Base-by-base conservation (phyloP, 129 eudicot genomes). In the Lonicera japonica region DNA sequence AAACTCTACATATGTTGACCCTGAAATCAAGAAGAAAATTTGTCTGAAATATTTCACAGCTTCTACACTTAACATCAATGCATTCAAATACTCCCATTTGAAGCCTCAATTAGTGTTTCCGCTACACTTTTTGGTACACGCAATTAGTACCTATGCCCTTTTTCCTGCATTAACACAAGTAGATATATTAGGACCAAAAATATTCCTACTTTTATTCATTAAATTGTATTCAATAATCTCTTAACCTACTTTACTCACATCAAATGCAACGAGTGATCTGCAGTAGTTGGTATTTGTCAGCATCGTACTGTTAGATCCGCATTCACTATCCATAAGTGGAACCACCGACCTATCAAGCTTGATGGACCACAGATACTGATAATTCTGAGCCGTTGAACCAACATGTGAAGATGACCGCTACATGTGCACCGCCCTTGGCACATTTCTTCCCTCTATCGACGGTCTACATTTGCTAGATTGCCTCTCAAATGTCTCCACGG, bases 371-470 rank as follows among this genome's bases (percentile, higher is more conserved):
- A 95, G 97, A 53, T 87, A 82, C 16, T 84, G 90, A 66, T 74
- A 67, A 56, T 83, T 83, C 75, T 81, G 97, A 57, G 74, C 82
- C 21, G 85, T 79, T 3, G 88, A 60, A 0, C 90, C 94, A 48
- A 80, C 77, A 15, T 87, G 88, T 1, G 97, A 91, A 19, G 95
- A 81, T 17, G 95, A 91, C 25, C 95, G 72, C 40, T 91, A 95
- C 94, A 84, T 86, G 69, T 77, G 66, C 9, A 82, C 94, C 0
- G 86, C 87, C 73, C 87, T 79, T n/a, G 95, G 97, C 41, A 86
- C 92, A 34, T 79, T 87, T 67, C 94, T 65, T 29, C 97, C 97
- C 67, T 90, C 97, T 14, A 86, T 65, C 0, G 90, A 90, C 0
- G 95, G 85, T 8, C 94, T 68, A 15, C 88, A 63, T 65, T 76